These are phyloP conservation scores for Penicillium crystallinum DNA, from an alignment of 495 filamentous ascomycete species.

Conservation along the genomic window DNA sequence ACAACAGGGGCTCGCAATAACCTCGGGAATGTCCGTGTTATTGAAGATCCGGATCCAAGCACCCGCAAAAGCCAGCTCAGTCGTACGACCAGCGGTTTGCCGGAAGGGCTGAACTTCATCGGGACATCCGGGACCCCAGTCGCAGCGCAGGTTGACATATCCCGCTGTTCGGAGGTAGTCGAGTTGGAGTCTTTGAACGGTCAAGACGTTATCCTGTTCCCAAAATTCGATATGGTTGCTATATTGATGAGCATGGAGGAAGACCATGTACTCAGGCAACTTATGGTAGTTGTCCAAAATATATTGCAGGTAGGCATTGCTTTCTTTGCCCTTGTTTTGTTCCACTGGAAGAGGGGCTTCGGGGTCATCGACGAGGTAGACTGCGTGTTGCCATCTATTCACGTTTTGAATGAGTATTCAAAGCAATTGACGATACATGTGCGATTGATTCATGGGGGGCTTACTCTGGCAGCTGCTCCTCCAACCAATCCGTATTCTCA, in stretches of 20 bases:
- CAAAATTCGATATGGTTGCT: constrained; percentile 41
- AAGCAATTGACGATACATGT: not conserved
- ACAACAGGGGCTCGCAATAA: constrained; percentile 55
- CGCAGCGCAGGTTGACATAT: constrained; percentile 48
- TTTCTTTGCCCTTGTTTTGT: constrained; percentile 45
- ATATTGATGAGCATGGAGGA: constrained; percentile 44
- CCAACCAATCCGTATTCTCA: constrained; percentile 40
- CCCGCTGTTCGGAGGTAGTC: constrained; percentile 39
- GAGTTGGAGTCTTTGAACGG: constrained; percentile 33
- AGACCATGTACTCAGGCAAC: constrained; percentile 44
- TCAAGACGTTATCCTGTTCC: constrained; percentile 39
- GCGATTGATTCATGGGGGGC: not conserved
- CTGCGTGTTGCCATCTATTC: constrained; percentile 39
- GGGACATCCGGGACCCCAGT: constrained; percentile 41
- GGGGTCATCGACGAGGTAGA: constrained; percentile 59
- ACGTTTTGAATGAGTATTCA: not conserved
- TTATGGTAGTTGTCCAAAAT: constrained; percentile 46
- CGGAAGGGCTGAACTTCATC: constrained; percentile 37
- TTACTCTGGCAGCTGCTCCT: constrained; percentile 36
- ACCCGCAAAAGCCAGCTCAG: constrained; percentile 24
- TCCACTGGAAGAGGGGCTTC: constrained; percentile 33
- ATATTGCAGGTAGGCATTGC: constrained; percentile 48
- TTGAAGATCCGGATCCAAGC: constrained; percentile 46
- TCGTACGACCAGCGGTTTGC: constrained; percentile 13
- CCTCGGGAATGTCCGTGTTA: constrained; percentile 36